Evolutionary conservation across 257 asterid genomes (phyloP), one percentile per base, ranked within the genome.

Genomic region (Rehmannia glutinosa): DNA sequence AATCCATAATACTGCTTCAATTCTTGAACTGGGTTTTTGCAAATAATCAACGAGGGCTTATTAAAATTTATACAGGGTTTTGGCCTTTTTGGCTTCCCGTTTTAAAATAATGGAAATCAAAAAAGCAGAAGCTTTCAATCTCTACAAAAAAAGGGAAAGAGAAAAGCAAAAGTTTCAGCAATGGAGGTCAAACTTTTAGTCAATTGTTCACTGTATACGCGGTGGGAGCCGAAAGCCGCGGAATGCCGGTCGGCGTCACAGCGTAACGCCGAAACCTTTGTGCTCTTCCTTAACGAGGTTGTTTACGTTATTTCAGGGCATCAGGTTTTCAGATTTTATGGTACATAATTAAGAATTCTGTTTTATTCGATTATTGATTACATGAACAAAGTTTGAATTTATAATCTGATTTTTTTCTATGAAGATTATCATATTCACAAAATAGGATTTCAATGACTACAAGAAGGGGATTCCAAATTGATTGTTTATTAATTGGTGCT

Each of bases 1-100:
- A 75, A 49, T 70, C 78, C 83, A 77, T 79, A 25, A 23, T 8
- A 69, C 73, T 66, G 73, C 71, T 69, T 62, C 77, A 61, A 66
- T 68, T 54, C 73, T 39, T 71, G 51, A 71, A 57, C 47, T 13
- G 74, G 68, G 66, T 28, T 64, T 64, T 9, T 16, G 38, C 20
- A 24, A 42, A 47, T 5, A 66, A 62, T 67, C 33, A 32, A 27
- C 68, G 57, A 49, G 19, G 61, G 43, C 24, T 19, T 25, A 23
- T 43, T 20, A 19, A 58, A 32, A 27, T 50, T 15, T 65, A 32
- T 16, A 28, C 46, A 64, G 75, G 76, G 55, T 56, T 75, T 56
- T 23, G 57, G 13, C 49, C 21, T 4, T 15, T 43, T 8, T 53
- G 49, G 63, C 10, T 17, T 11, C 25, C 36, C 62, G 72, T 47